Percentiles rank a stretch among this genome's conserved stretches.
Conservation (phyloP, 805 yeast species). For the Starmerella asiatica region DNA sequence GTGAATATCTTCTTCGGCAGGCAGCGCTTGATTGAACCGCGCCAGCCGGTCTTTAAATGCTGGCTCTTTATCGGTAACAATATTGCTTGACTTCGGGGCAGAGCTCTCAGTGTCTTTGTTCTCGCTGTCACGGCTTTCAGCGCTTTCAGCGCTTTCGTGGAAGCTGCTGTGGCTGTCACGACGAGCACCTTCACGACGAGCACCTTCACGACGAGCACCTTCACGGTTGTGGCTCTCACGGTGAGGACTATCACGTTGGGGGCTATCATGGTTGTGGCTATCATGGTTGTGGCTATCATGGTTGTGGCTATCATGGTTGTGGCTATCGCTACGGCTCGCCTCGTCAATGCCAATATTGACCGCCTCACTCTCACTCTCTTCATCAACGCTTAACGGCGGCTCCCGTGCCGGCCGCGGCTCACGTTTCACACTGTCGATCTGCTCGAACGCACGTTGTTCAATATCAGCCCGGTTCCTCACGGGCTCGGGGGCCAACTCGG, state of each 20-base stretch:
- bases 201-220: neutral
- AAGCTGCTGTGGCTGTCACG: too few species aligned
- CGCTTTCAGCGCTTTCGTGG: too few species aligned
- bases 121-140: too few species aligned
- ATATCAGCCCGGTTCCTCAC: neutral
- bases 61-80: constrained; percentile 9
- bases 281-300: too few species aligned
- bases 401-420: constrained; percentile 1
- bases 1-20: constrained; percentile 20
- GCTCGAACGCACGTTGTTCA: neutral
- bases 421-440: neutral
- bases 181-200: too few species aligned
- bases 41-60: constrained; percentile 37
- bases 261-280: too few species aligned
- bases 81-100: neutral
- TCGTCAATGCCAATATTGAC: constrained; percentile 1
- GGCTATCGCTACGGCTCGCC: too few species aligned
- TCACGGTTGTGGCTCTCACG: neutral
- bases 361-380: constrained; percentile 1
- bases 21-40: constrained; percentile 32
- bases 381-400: constrained; percentile 2
- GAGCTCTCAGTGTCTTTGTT: too few species aligned
- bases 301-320: too few species aligned
- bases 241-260: neutral
- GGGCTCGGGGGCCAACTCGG: constrained; percentile 7